A percentile compares a stretch with the other conserved stretches of the same genome.
Evolutionary conservation across 805 yeast genomes (phyloP).

Genomic region (Candida nanaspora): DNA sequence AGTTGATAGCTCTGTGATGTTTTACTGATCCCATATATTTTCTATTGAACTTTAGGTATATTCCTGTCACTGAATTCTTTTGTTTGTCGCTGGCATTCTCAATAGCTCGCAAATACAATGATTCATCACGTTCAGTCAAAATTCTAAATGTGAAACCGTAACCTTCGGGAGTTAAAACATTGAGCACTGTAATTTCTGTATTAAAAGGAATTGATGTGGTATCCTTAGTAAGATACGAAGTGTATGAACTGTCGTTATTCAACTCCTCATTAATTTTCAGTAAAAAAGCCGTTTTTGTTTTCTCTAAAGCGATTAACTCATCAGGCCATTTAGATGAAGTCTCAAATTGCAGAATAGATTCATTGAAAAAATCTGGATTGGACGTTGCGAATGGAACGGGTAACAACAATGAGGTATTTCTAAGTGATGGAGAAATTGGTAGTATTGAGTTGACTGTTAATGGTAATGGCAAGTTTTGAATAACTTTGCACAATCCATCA

Average conservation of each 20-base stretch:
- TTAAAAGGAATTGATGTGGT: conserved; percentile 57
- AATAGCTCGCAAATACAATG: conserved; percentile 64
- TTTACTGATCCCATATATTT: conserved; percentile 60
- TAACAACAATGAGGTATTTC: conserved; percentile 67
- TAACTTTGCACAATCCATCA: conserved; percentile 40
- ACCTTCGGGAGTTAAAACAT: conserved; percentile 81
- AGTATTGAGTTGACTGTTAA: conserved; percentile 61
- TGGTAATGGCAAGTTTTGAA: conserved; percentile 49
- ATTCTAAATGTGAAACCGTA: conserved; percentile 76
- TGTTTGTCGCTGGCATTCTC: conserved; percentile 55
- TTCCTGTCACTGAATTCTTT: conserved; percentile 49
- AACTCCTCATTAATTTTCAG: conserved; percentile 48
- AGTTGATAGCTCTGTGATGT: conserved; percentile 74
- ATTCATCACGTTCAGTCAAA: conserved; percentile 77
- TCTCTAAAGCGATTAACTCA: conserved; percentile 76
- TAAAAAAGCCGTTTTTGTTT: conserved; percentile 85
- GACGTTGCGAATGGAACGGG: conserved; percentile 80
- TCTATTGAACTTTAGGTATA: conserved; percentile 58
- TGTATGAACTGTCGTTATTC: conserved; percentile 46
- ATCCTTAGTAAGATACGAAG: conserved; percentile 59
- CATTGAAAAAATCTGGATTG: conserved; percentile 74
- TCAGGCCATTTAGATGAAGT: conserved; percentile 94
- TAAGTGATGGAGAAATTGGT: conserved; percentile 67
- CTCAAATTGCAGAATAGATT: conserved; percentile 80
- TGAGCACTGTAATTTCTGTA: conserved; percentile 46